Percentiles rank a stretch among this genome's conserved stretches.
phyloP scores from a whole-genome alignment of 73 alveolate species.

The Stentor coeruleus region DNA sequence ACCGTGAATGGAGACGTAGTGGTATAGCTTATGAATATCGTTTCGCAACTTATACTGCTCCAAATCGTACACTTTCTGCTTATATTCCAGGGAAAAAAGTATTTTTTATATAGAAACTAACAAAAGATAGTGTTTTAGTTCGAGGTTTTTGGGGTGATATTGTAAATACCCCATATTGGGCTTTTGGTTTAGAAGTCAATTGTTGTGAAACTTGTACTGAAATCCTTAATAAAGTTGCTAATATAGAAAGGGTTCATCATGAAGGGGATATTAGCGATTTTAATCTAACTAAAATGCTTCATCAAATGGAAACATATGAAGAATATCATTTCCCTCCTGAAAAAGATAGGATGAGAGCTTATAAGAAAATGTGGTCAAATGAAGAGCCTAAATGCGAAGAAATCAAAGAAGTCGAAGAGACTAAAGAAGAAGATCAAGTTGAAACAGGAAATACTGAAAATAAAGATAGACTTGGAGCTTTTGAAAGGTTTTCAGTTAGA shows the following conservation, averaged over 20 bases:
- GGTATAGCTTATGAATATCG: slow-evolving; percentile 98
- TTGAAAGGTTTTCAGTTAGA: background rate
- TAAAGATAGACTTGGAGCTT: background rate
- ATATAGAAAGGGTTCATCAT: background rate
- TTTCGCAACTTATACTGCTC: slow-evolving; percentile 78
- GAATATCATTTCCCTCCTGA: slow-evolving; percentile 27
- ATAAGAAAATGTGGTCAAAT: background rate
- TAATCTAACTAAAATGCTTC: slow-evolving; percentile 3
- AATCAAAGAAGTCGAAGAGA: background rate
- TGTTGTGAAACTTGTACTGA: slow-evolving; percentile 22
- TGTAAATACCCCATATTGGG: slow-evolving; percentile 86
- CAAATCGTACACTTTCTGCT: slow-evolving; percentile 92
- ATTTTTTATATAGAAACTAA: slow-evolving; percentile 43
- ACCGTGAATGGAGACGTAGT: slow-evolving; percentile 91
- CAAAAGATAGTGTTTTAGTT: slow-evolving; percentile 89
- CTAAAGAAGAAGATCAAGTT: background rate
- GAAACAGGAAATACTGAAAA: background rate
- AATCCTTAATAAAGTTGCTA: slow-evolving; percentile 11
- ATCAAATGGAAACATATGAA: background rate
- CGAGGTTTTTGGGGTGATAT: slow-evolving; percentile 99
- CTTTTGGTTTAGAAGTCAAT: slow-evolving; percentile 75
- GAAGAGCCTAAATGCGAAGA: background rate
- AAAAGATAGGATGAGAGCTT: slow-evolving; percentile 27
- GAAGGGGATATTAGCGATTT: slow-evolving; percentile 1
- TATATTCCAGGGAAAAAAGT: slow-evolving; percentile 93